phyloP scores from a whole-genome alignment of 192 early-diverging fungal species.

The Backusella macrospora region DNA sequence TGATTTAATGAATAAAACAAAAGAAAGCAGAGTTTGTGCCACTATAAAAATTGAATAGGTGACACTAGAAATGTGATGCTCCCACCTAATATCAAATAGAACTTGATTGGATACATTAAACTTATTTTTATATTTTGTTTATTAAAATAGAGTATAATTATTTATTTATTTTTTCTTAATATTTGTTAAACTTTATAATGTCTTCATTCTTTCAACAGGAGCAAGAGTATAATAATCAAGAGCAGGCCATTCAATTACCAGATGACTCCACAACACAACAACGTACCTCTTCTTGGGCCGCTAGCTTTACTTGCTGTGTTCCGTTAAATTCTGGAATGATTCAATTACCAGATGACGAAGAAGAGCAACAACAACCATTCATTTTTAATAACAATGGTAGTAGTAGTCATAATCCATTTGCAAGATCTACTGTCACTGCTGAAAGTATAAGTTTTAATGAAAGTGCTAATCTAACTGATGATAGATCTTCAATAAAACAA shows the following conservation, averaged over 20 bases:
- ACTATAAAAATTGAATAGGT: background rate
- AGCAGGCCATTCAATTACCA: slow-evolving; percentile 34
- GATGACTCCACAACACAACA: slow-evolving; percentile 1
- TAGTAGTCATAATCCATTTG: slow-evolving; percentile 10
- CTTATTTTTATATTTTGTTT: background rate
- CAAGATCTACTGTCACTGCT: background rate
- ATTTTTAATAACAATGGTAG: background rate
- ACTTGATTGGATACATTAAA: background rate
- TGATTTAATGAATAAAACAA: background rate
- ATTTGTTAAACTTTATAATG: background rate
- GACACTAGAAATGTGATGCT: background rate
- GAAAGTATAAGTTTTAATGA: background rate
- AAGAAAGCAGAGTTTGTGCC: background rate
- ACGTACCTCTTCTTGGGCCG: background rate
- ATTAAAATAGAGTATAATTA: slow-evolving; percentile 6
- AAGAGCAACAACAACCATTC: background rate
- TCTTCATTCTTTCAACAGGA: background rate
- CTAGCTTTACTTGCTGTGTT: slow-evolving; percentile 4
- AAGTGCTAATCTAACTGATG: background rate
- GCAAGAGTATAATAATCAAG: background rate
- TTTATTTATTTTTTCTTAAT: background rate
- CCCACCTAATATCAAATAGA: background rate
- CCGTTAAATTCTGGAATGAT: slow-evolving; percentile 1
- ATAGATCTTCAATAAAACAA: background rate
- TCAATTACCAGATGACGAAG: slow-evolving; percentile 19